phyloP scores from a whole-genome alignment of 371 early-diverging fungal genomes.

The Mortierella polycephala region DNA sequence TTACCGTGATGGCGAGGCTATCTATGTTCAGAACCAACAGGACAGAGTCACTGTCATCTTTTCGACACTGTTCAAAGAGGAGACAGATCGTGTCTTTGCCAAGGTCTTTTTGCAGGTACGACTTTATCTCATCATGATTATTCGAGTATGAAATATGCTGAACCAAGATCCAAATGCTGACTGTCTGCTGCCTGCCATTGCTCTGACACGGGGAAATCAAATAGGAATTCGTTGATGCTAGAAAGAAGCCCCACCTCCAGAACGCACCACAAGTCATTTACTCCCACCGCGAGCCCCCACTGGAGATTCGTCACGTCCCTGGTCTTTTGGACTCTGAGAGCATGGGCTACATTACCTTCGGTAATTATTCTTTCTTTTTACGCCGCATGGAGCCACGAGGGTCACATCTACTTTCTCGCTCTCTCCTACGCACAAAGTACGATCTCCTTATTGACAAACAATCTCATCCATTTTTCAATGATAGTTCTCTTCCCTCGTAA shows the following conservation, averaged over 20 bases:
- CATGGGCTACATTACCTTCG: slow-evolving; percentile 95
- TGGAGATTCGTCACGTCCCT: slow-evolving; percentile 88
- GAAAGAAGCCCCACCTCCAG: slow-evolving; percentile 89
- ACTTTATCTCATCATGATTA: neutral
- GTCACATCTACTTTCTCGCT: neutral
- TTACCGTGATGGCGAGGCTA: slow-evolving; percentile 94
- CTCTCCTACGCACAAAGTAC: neutral
- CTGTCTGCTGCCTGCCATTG: neutral
- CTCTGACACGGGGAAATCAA: neutral
- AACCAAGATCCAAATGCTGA: too few relatives aligned
- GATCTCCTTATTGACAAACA: neutral
- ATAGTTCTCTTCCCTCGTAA: slow-evolving; percentile 95
- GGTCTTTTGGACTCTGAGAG: slow-evolving; percentile 78
- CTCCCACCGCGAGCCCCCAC: slow-evolving; percentile 91
- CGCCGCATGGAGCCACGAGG: neutral
- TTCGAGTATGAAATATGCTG: too few relatives aligned
- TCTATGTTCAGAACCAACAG: slow-evolving; percentile 87
- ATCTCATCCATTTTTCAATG: neutral
- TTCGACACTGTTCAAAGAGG: slow-evolving; percentile 95
- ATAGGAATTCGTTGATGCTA: slow-evolving; percentile 97
- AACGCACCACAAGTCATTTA: slow-evolving; percentile 97
- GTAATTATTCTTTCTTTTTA: slow-evolving; percentile 56
- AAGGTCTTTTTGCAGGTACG: slow-evolving; percentile 95
- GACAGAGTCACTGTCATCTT: slow-evolving; percentile 98
- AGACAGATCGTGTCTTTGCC: slow-evolving; percentile 94